Conservation (phyloP, 2,329 filamentous ascomycete genomes). For the Exophiala alcalophila region DNA sequence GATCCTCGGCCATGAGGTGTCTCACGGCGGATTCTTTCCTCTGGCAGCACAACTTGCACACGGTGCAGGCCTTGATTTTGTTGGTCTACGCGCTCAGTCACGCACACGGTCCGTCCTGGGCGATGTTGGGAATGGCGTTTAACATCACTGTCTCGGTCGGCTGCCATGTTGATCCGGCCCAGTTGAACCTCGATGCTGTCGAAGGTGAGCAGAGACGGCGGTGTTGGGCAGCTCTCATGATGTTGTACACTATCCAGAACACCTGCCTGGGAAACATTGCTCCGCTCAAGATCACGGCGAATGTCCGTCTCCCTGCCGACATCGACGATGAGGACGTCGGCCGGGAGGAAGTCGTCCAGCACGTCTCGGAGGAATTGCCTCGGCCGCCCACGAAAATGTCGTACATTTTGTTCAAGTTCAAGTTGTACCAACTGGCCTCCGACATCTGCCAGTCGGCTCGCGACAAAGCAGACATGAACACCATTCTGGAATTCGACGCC, state of each 20-base stretch:
- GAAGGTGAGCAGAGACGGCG: conserved; percentile 41
- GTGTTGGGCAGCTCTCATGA: conserved; percentile 41
- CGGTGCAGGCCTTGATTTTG: conserved; percentile 41
- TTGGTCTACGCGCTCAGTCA: conserved; percentile 41
- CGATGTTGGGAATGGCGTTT: conserved; percentile 40
- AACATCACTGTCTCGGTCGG: conserved; percentile 44
- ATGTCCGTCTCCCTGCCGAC: conserved; percentile 37
- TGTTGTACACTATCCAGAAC: conserved; percentile 42
- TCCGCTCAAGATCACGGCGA: conserved; percentile 31
- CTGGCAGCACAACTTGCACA: conserved; percentile 40
- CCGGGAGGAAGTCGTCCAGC: conserved; percentile 15
- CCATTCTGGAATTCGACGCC: conserved; percentile 36
- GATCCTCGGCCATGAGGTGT: conserved; percentile 39
- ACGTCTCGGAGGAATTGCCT: not conserved
- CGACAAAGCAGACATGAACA: conserved; percentile 27
- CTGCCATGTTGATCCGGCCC: conserved; percentile 42
- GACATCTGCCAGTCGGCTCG: conserved; percentile 35
- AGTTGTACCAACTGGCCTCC: conserved; percentile 38
- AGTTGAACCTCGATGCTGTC: conserved; percentile 36
- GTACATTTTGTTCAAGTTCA: conserved; percentile 40
- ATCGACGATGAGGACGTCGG: conserved; percentile 39
- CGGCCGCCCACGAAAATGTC: conserved; percentile 41
- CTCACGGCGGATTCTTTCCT: conserved; percentile 41
- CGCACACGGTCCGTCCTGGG: conserved; percentile 39
- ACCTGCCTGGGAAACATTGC: conserved; percentile 38